Conservation (phyloP, 805 yeast species). For the Candida jianshihensis region DNA sequence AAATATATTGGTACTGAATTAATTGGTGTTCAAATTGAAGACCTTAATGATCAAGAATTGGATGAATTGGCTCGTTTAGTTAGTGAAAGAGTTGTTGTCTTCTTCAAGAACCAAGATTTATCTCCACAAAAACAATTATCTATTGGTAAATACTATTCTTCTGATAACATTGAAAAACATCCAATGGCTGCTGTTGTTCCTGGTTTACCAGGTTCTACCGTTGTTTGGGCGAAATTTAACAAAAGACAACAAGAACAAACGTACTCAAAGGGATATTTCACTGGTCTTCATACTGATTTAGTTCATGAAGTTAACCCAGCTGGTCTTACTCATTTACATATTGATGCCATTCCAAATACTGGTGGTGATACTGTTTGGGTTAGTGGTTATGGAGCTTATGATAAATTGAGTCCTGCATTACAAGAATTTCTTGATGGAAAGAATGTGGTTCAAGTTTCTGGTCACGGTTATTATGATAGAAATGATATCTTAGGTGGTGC, state of each 20-base stretch:
- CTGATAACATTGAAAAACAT: conserved; percentile 29
- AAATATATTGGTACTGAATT: conserved; percentile 42
- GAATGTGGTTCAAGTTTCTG: conserved; percentile 36
- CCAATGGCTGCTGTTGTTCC: conserved; percentile 24
- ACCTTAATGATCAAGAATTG: conserved; percentile 33
- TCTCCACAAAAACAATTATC: conserved; percentile 30
- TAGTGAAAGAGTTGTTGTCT: conserved; percentile 42
- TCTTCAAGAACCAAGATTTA: conserved; percentile 41
- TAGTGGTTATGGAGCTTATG: conserved; percentile 51
- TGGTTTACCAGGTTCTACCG: conserved; percentile 31
- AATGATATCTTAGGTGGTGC: conserved; percentile 39
- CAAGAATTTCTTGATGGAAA: conserved; percentile 48
- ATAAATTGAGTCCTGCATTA: conserved; percentile 45
- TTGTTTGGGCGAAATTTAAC: conserved; percentile 25
- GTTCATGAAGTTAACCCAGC: conserved; percentile 51
- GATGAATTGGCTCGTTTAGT: conserved; percentile 41
- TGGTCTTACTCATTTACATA: conserved; percentile 44
- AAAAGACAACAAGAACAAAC: conserved; percentile 17
- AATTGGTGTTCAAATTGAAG: conserved; percentile 37
- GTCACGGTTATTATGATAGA: conserved; percentile 33
- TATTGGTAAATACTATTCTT: background rate
- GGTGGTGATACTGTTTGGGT: conserved; percentile 55
- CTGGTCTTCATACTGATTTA: conserved; percentile 43
- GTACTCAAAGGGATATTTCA: conserved; percentile 17
- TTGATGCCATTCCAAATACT: conserved; percentile 39